These are phyloP conservation scores for Lobosporangium transversale DNA, from an alignment of 192 early-diverging fungal genomes.

Conservation along the genomic window DNA sequence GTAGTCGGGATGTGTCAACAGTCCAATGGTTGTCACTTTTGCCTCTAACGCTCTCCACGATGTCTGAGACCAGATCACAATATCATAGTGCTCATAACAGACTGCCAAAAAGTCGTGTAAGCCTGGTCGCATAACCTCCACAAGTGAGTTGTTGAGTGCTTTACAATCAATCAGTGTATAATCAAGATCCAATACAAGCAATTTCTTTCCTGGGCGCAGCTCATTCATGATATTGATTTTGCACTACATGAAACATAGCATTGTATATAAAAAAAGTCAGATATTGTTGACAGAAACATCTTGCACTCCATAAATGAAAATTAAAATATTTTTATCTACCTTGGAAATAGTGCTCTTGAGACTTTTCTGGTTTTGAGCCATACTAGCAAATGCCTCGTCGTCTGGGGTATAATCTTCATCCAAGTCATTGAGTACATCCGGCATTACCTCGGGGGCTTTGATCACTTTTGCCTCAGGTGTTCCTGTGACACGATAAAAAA, in stretches of 20 bases:
- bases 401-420: slow-evolving; percentile 65
- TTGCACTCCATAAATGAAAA: no score
- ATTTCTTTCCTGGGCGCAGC: slow-evolving; percentile 63
- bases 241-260: no score
- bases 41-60: slow-evolving; percentile 75
- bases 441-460: slow-evolving; percentile 60
- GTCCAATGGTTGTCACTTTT: slow-evolving; percentile 78
- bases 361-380: slow-evolving; percentile 56
- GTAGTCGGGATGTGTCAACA: slow-evolving; percentile 70
- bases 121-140: slow-evolving; percentile 71
- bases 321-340: no score
- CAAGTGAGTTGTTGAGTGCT: slow-evolving; percentile 63
- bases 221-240: slow-evolving; percentile 63
- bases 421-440: slow-evolving; percentile 65
- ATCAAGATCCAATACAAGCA: slow-evolving; percentile 82
- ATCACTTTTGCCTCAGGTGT: slow-evolving; percentile 66
- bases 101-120: slow-evolving; percentile 72
- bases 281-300: no score
- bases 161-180: slow-evolving; percentile 83
- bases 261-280: no score
- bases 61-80: slow-evolving; percentile 85
- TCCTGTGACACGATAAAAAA: slow-evolving; percentile 42
- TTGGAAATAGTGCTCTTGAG: slow-evolving; percentile 56
- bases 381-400: slow-evolving; percentile 52
- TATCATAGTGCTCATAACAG: slow-evolving; percentile 74